A percentile compares a stretch with the other conserved stretches of the same genome.
These are phyloP conservation scores for Canavalia ensiformis DNA, from an alignment of 306 rosid species.

Conservation along the genomic window DNA sequence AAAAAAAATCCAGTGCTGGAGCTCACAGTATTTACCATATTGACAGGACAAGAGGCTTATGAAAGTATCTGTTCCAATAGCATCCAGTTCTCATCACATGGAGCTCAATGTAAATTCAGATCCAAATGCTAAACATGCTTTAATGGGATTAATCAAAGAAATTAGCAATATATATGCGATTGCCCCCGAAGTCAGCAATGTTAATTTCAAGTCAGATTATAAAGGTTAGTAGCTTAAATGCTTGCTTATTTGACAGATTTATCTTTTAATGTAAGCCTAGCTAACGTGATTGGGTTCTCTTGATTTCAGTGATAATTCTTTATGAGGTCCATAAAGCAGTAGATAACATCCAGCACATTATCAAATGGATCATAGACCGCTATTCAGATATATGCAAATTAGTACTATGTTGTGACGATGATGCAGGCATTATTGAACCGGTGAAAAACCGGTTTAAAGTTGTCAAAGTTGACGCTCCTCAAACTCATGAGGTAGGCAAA, in stretches of 20 bases:
- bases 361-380: slow-evolving; percentile 91
- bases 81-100: slow-evolving; percentile 80
- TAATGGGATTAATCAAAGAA: slow-evolving; percentile 84
- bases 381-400: slow-evolving; percentile 76
- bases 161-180: slow-evolving; percentile 68
- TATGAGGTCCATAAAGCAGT: slow-evolving; percentile 76
- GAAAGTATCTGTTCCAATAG: slow-evolving; percentile 75
- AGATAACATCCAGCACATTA: slow-evolving; percentile 78
- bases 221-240: slow-evolving; percentile 66
- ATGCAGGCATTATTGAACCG: slow-evolving; percentile 60
- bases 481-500: slow-evolving; percentile 74
- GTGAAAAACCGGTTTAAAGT: slow-evolving; percentile 69
- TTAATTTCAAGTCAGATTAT: slow-evolving; percentile 63
- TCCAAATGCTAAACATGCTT: slow-evolving; percentile 77
- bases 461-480: slow-evolving; percentile 71
- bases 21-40: slow-evolving; percentile 28
- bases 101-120: slow-evolving; percentile 77
- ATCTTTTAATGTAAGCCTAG: slow-evolving; percentile 38
- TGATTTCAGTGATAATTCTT: slow-evolving; percentile 72
- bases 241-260: neutral
- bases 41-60: slow-evolving; percentile 74
- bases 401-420: slow-evolving; percentile 80
- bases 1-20: neutral
- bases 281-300: slow-evolving; percentile 45
- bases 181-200: slow-evolving; percentile 71